A percentile compares a stretch with the other conserved stretches of the same genome.
phyloP scores from a whole-genome alignment of 202 grass and related monocot species.

The Sporobolus alterniflorus region DNA sequence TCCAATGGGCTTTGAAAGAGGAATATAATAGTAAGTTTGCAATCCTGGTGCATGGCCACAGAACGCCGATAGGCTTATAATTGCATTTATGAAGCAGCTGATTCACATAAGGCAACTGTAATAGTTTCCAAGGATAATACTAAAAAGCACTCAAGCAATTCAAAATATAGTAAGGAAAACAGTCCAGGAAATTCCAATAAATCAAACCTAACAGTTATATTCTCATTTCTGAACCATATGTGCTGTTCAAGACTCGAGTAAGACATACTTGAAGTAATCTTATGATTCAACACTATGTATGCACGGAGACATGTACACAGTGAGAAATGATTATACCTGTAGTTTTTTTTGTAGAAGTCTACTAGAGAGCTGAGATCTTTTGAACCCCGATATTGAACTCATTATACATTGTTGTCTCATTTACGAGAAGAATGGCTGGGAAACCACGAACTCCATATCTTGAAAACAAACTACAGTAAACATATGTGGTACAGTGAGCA shows the following conservation, averaged over 20 bases:
- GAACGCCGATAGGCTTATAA: not conserved
- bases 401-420: constrained; percentile 55
- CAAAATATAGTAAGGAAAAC: not conserved
- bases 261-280: not conserved
- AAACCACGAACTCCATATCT: constrained; percentile 84
- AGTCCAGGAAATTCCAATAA: not conserved
- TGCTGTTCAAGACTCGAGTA: not conserved
- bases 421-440: constrained; percentile 78
- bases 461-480: constrained; percentile 84
- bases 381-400: constrained; percentile 55
- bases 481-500: constrained; percentile 34
- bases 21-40: not conserved
- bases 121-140: not conserved
- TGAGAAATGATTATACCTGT: constrained; percentile 57
- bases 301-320: not conserved
- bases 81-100: not conserved
- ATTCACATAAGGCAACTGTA: not conserved
- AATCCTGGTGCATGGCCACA: not conserved
- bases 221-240: constrained; percentile 14
- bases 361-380: constrained; percentile 78
- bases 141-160: not conserved
- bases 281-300: not conserved
- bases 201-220: not conserved
- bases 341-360: constrained; percentile 77
- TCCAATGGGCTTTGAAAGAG: not conserved